phyloP scores from a whole-genome alignment of 2,329 filamentous ascomycete genomes.

The Magnaporthiopsis incrustans region DNA sequence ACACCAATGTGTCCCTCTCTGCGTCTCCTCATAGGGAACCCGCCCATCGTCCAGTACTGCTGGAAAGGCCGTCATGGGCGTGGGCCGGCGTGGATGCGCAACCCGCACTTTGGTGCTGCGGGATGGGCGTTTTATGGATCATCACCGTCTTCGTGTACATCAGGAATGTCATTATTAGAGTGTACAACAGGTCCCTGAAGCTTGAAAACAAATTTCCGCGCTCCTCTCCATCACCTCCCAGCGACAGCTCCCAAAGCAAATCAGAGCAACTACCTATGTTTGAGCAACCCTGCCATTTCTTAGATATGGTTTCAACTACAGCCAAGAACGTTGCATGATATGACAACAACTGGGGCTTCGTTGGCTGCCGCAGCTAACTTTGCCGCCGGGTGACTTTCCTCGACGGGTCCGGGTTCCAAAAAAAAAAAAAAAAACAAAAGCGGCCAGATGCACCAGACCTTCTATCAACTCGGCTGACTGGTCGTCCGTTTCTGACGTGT shows the following conservation, averaged over 20 bases:
- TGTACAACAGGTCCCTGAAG: neutral
- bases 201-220: neutral
- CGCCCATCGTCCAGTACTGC: neutral
- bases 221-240: neutral
- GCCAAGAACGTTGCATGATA: neutral
- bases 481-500: neutral
- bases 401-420: neutral
- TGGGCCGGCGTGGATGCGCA: neutral
- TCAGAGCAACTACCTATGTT: neutral
- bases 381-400: neutral
- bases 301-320: neutral
- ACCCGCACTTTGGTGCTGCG: neutral
- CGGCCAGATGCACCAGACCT: neutral
- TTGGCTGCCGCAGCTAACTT: neutral
- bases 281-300: neutral
- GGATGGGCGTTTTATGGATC: neutral
- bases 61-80: neutral
- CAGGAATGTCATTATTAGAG: neutral
- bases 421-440: no score
- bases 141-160: neutral
- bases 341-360: no score
- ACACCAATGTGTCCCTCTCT: neutral
- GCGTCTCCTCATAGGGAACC: neutral
- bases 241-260: neutral
- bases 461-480: neutral